Conservation (phyloP, 2,329 filamentous ascomycete genomes). For the Calonectria pseudoreteaudii region DNA sequence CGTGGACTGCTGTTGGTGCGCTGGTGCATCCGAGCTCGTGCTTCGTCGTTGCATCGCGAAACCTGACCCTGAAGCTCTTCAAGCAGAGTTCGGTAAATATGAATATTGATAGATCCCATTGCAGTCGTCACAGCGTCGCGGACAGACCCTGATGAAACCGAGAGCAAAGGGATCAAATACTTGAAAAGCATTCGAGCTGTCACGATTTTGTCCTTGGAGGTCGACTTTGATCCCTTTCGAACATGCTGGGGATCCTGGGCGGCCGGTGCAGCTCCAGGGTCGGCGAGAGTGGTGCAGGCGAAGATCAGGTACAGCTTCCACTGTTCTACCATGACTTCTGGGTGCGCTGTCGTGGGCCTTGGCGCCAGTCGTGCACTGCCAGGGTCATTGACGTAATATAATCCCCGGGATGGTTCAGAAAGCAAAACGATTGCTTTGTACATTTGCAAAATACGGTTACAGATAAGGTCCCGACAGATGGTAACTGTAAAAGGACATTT, state of each 20-base stretch:
- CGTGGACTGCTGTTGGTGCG: conserved; percentile 85
- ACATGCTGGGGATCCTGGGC: conserved; percentile 76
- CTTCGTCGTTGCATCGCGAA: conserved; percentile 87
- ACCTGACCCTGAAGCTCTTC: conserved; percentile 92
- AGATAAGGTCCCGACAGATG: conserved; percentile 90
- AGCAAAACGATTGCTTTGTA: conserved; percentile 84
- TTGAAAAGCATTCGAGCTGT: conserved; percentile 92
- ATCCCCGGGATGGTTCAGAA: conserved; percentile 77
- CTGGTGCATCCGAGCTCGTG: conserved; percentile 87
- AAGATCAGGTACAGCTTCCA: conserved; percentile 99
- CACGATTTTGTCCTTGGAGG: conserved; percentile 80
- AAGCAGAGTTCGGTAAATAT: conserved; percentile 90
- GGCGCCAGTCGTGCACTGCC: conserved; percentile 63
- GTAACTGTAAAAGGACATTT: conserved; percentile 92
- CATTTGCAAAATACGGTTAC: conserved; percentile 92
- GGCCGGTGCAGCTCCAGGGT: conserved; percentile 71
- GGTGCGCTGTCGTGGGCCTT: conserved; percentile 76
- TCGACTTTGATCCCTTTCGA: conserved; percentile 81
- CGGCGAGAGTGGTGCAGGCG: conserved; percentile 93
- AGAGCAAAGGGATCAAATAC: conserved; percentile 88
- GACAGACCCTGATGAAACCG: conserved; percentile 82
- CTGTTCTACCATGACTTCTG: conserved; percentile 92
- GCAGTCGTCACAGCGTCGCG: conserved; percentile 91
- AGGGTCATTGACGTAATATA: conserved; percentile 72
- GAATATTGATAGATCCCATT: conserved; percentile 93